Conservation (phyloP, 164 flowering plant species). For the Vitis riparia region DNA sequence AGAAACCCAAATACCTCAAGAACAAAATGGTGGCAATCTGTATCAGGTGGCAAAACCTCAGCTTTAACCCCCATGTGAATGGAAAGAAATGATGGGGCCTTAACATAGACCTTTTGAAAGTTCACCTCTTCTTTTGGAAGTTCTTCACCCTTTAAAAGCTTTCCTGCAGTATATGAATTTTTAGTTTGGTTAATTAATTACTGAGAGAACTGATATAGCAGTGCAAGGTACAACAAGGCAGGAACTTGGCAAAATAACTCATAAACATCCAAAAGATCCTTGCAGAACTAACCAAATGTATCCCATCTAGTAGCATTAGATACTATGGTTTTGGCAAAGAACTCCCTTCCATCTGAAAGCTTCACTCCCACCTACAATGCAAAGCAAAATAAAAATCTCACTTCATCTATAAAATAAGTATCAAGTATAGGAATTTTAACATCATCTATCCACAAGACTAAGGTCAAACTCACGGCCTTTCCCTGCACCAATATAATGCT, state of each 20-base stretch:
- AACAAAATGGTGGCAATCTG: conserved; percentile 97
- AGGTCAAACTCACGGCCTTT: conserved; percentile 74
- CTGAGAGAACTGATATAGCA: background rate
- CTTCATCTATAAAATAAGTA: background rate
- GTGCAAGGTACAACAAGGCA: background rate
- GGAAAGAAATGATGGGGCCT: conserved; percentile 98
- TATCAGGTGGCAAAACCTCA: conserved; percentile 79
- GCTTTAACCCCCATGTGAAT: conserved; percentile 96
- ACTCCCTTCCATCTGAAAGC: conserved; percentile 86
- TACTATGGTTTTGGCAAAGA: conserved; percentile 75
- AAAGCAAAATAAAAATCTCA: conserved; percentile 7
- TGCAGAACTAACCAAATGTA: conserved; percentile 76
- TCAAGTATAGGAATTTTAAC: background rate
- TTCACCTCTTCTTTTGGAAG: conserved; percentile 88
- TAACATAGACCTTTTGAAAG: conserved; percentile 82
- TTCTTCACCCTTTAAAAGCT: conserved; percentile 62
- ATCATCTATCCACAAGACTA: background rate
- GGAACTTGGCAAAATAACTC: background rate
- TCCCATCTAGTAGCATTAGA: conserved; percentile 99
- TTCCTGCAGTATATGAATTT: conserved; percentile 43
- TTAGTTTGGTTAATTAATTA: background rate
- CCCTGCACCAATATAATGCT: conserved; percentile 66
- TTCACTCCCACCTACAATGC: conserved; percentile 78
- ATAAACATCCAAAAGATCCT: conserved; percentile 4
- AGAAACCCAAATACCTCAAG: conserved; percentile 68